Base-by-base conservation (phyloP, 2,329 filamentous ascomycete genomes). In the Hymenoscyphus linearis region DNA sequence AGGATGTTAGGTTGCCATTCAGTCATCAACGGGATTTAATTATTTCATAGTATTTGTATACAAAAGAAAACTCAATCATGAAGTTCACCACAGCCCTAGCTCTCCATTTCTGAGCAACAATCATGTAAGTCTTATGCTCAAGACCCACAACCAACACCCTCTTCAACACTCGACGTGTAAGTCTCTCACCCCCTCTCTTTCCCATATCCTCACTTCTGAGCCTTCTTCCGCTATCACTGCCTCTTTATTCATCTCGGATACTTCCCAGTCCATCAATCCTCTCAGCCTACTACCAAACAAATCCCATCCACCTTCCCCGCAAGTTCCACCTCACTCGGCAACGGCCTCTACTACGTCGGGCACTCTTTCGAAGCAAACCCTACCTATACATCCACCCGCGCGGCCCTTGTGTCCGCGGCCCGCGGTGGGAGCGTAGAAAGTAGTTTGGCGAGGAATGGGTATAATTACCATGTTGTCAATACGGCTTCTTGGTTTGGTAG, bases 301-400 rank as follows among this genome's bases (percentile, higher is more conserved):
- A 10, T 4, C 44, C 44, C 10, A 47, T n/a, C 18, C 44, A 22
- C 13, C 44, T 25, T 7, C 16, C 16, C 52, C 31, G 62, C 64
- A 5, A 55, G 58, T n/a, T 66, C 64, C 4, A 70, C 69, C 10
- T 64, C 66, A 10, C 62, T 70, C 6, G 68, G 67, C 16, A 50
- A 36, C 0, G 64, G 63, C 3, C 66, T 69, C 35, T 9, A 60
- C 36, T 62, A 55, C 53, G 58, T 67, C 13, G 37, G 67, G 44
- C 52, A 60, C 13, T 60, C 64, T 34, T 68, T 63, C 62, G n/a
- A 47, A 16, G 56, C 64, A 40, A 58, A 59, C 18, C 60, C 67
- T 0, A 57, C 60, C 13, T 66, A 59, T 25, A 67, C 67, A 4
- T 63, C 63, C 36, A 66, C 64, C n/a, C 14, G 52, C n/a, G 27